Evolutionary conservation across 345 rosid species (phyloP).

Genomic region (Acer saccharum): DNA sequence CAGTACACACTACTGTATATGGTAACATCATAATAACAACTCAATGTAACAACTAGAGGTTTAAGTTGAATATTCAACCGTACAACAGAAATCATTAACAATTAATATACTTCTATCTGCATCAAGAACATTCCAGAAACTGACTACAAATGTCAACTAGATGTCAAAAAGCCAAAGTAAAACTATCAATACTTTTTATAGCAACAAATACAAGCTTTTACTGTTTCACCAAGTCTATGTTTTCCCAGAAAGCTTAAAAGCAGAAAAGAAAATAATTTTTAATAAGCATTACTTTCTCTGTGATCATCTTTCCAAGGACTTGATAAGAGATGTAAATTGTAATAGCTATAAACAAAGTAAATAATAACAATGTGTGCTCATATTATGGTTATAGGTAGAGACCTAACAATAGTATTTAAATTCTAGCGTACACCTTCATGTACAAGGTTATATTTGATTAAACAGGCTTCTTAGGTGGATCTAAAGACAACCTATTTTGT

Average conservation of each 20-base stretch:
- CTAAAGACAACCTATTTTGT: neutral
- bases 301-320: neutral
- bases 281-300: neutral
- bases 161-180: neutral
- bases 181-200: neutral
- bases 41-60: neutral
- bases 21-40: slow-evolving; percentile 3
- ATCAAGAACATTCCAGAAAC: slow-evolving; percentile 4
- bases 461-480: neutral
- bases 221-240: neutral
- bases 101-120: neutral
- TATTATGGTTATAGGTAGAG: neutral
- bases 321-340: neutral
- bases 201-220: neutral
- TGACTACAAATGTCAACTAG: neutral
- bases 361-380: neutral
- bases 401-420: neutral
- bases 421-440: neutral
- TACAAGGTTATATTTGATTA: neutral
- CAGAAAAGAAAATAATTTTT: neutral
- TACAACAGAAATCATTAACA: neutral
- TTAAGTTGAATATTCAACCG: slow-evolving; percentile 2
- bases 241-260: neutral
- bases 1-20: neutral
- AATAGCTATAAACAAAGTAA: neutral